phyloP scores from a whole-genome alignment of 306 rosid genomes.

The Vigna reflexopilosa region DNA sequence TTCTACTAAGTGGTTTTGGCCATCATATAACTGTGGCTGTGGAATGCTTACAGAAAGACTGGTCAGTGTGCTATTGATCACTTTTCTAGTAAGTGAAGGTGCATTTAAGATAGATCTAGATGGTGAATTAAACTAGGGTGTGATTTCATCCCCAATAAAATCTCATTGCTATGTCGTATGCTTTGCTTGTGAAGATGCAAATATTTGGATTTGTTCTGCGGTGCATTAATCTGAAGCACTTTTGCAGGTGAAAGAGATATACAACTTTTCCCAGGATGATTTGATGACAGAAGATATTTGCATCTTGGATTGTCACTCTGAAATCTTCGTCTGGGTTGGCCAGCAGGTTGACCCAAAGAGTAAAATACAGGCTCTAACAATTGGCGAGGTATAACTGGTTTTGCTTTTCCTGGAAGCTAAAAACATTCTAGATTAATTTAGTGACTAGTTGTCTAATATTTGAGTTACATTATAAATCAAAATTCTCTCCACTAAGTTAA shows the following conservation, averaged over 20 bases:
- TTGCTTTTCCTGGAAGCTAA: constrained; percentile 44
- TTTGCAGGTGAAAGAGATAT: constrained; percentile 83
- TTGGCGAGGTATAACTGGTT: constrained; percentile 85
- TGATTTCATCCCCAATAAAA: constrained; percentile 11
- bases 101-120: constrained; percentile 2
- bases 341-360: constrained; percentile 77
- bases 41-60: constrained; percentile 18
- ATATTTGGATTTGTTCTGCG: constrained; percentile 35
- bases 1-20: background rate
- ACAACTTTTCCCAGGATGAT: constrained; percentile 97
- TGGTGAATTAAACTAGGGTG: constrained; percentile 24
- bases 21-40: constrained; percentile 13
- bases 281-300: constrained; percentile 96
- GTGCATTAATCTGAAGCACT: constrained; percentile 49
- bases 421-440: constrained; percentile 23
- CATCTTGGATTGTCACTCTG: constrained; percentile 82
- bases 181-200: constrained; percentile 32
- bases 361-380: constrained; percentile 73
- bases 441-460: constrained; percentile 30
- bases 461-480: constrained; percentile 9
- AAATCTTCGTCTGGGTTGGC: constrained; percentile 95
- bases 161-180: constrained; percentile 15
- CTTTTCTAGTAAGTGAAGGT: constrained; percentile 16
- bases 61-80: constrained; percentile 18
- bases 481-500: constrained; percentile 1